Base-by-base conservation (phyloP, 148 eudicot genomes). In the Fagopyrum tataricum region DNA sequence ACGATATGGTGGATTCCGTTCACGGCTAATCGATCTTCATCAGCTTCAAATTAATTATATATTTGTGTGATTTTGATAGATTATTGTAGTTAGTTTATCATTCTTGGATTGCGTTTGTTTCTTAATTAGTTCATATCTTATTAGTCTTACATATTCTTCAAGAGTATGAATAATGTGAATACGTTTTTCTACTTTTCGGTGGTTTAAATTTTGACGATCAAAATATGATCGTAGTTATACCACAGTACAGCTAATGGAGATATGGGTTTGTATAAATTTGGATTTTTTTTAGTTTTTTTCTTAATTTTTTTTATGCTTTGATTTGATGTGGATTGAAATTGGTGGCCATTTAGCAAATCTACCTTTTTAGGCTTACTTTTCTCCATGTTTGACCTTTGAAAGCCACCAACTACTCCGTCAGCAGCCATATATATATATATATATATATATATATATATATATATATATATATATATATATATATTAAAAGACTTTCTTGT, bases 371-470 rank as follows among this genome's bases (percentile, higher is more conserved):
- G 39, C 37, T 23, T 59, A 26, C 41, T 13, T 62, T 62, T 62
- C 42, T 13, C n/a, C 5, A 31, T 13, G 42, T 62, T 64, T 64
- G 69, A 37, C 69, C 69, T 64, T 64, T 64, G 69, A 64, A 64
- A 31, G 0, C 15, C 43, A 31, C 69, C 69, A 37, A 64, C 69
- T 1, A 37, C 69, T 37, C n/a, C 44, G 4, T 64, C 6, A 6
- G 18, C 20, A 64, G 44, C 67, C 41, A 4, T n/a, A n/a, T n/a
- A n/a, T n/a, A n/a, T n/a, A n/a, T n/a, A n/a, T n/a, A n/a, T n/a
- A n/a, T n/a, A n/a, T n/a, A n/a, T n/a, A n/a, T n/a, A n/a, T n/a
- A n/a, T n/a, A n/a, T n/a, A n/a, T n/a, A n/a, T n/a, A n/a, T n/a
- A n/a, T n/a, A n/a, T n/a, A n/a, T n/a, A n/a, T n/a, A n/a, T n/a